phyloP scores from a whole-genome alignment of 164 flowering plant genomes.

The Litsea cubeba region DNA sequence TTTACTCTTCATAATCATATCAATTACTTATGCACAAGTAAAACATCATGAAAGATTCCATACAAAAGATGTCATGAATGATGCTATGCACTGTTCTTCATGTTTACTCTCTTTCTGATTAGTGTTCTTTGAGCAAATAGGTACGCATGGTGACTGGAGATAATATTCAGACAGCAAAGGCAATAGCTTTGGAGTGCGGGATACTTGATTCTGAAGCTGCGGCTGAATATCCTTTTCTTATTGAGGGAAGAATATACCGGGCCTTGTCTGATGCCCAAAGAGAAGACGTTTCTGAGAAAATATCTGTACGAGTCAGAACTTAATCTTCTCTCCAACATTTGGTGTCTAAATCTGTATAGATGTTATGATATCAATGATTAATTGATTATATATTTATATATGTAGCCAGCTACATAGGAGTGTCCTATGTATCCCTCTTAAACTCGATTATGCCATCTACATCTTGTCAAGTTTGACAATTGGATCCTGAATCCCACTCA shows the following conservation, averaged over 20 bases:
- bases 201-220: slow-evolving; percentile 59
- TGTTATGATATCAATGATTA: too few species aligned
- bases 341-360: background rate
- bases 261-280: slow-evolving; percentile 44
- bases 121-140: slow-evolving; percentile 24
- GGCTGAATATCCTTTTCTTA: slow-evolving; percentile 58
- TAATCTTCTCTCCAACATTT: background rate
- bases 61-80: too few species aligned
- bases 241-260: slow-evolving; percentile 82
- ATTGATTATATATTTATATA: too few species aligned
- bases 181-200: slow-evolving; percentile 95
- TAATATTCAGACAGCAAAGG: slow-evolving; percentile 84
- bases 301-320: slow-evolving; percentile 48
- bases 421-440: too few species aligned
- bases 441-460: too few species aligned
- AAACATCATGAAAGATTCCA: too few species aligned
- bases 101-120: background rate
- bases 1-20: too few species aligned
- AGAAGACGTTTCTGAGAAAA: slow-evolving; percentile 54
- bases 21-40: too few species aligned
- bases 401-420: too few species aligned
- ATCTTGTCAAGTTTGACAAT: too few species aligned
- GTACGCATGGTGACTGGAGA: slow-evolving; percentile 98
- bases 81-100: background rate
- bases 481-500: too few species aligned